A percentile compares a stretch with the other conserved stretches of the same genome.
Conservation (phyloP, 768 basidiomycete genomes). For the Podaxis sp. region DNA sequence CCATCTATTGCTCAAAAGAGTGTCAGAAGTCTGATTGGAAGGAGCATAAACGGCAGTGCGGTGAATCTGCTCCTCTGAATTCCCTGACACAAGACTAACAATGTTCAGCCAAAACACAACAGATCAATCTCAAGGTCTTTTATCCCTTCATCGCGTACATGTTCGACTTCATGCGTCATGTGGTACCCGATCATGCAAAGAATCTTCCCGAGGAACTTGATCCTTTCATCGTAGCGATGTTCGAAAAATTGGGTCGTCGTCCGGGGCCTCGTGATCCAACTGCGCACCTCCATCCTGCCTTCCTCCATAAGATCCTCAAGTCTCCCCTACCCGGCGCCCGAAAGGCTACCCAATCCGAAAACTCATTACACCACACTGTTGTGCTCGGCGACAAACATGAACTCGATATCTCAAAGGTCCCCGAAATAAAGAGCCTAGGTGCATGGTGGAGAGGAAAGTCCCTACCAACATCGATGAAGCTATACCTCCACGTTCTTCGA, state of each 20-base stretch:
- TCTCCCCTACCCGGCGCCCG: slow-evolving; percentile 11
- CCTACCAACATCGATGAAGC: neutral
- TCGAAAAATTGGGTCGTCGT: slow-evolving; percentile 1
- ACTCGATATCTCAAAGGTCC: neutral
- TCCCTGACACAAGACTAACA: neutral
- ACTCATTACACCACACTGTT: slow-evolving; percentile 1
- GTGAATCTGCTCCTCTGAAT: neutral
- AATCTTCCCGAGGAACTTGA: neutral
- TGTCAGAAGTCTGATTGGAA: slow-evolving; percentile 19
- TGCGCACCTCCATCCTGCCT: slow-evolving; percentile 13
- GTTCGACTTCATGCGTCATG: slow-evolving; percentile 4
- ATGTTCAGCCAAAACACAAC: slow-evolving; percentile 16
- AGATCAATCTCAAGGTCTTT: slow-evolving; percentile 17
- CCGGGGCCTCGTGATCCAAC: neutral
- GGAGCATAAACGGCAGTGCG: slow-evolving; percentile 15
- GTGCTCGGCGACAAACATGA: neutral
- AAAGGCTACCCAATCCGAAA: neutral
- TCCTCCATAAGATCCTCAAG: slow-evolving; percentile 16
- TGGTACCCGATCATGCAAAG: neutral
- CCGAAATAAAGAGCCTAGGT: neutral
- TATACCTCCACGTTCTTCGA: slow-evolving; percentile 2
- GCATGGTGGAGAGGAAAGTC: slow-evolving; percentile 8
- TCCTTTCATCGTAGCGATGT: neutral
- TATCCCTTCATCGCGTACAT: slow-evolving; percentile 18
- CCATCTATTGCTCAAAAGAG: slow-evolving; percentile 15